Base-by-base conservation (phyloP, 495 filamentous ascomycete genomes). In the Sordaria brevicollis region DNA sequence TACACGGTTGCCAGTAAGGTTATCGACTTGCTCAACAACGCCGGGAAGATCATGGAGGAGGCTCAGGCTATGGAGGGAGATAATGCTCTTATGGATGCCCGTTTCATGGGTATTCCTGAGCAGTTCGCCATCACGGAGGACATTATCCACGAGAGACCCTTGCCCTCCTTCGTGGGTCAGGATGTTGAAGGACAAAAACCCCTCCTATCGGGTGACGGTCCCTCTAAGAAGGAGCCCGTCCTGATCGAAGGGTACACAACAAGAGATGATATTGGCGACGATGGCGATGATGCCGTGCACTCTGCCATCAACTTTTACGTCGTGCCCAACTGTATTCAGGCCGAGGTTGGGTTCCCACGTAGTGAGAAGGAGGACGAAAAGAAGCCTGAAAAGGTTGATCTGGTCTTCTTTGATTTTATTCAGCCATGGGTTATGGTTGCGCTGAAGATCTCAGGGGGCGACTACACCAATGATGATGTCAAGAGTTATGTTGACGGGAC, bases 251-350 rank as follows among this genome's bases (percentile, higher is more conserved):
- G 95, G 2, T 98, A 99, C 81, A 97, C 92, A 0, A 99, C 95
- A 13, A 81, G 81, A 41, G 95, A 99, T 77, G 94, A 94, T 74
- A 88, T 86, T 2, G 93, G 94, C 49, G 76, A 81, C n/a, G 90
- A 95, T 72, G 96, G 95, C 66, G 95, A 99, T 76, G 95, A 99
- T 77, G 94, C 94, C 0, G 73, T 97, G 1, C 95, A 98, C 74
- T 81, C 85, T 0, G 83, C 85, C 6, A 89, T 97, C 43, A 78
- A 84, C 33, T 92, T 91, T 76, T 93, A 95, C 78, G 75, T 79
- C 4, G 86, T 95, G 13, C 94, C 94, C 2, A 97, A 96, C 76
- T 91, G 89, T 76, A 88, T 98, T 71, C 90, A 92, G 74, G 77
- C 89, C 1, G 76, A 89, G 65, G 82, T 91, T 37, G 81, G 75